Evolutionary conservation across 2,329 filamentous ascomycete genomes (phyloP), one percentile per base, ranked within the genome.

Genomic region (Fusarium verticillioides): DNA sequence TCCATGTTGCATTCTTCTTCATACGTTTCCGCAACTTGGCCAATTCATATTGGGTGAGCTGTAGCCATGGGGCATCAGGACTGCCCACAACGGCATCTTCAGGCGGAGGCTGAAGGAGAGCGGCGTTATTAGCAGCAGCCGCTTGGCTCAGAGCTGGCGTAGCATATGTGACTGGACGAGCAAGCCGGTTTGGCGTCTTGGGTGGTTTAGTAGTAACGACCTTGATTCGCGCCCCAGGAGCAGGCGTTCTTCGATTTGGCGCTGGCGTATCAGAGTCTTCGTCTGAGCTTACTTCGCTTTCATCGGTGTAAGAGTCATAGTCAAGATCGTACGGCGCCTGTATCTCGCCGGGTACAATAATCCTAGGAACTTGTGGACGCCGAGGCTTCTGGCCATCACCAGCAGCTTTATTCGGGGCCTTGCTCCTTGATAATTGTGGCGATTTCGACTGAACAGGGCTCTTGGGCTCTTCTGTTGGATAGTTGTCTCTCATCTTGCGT

Each of bases 1-100:
- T 91, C 94, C 94, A 96, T 9, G 93, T 91, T 0, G 93, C 92
- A 78, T 96, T 96, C 86, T 96, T 96, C 87, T 96, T 96, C 94
- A 96, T 96, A 23, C 92, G 88, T 83, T 96, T 96, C 68, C 94
- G 87, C 12, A 96, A 85, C 71, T 90, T 88, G 2, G 90, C 90
- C 52, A 93, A 84, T 78, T 93, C 91, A 70, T 89, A 92, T 21
- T 86, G 84, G 11, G 90, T 92, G 42, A 93, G 84, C 75, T 90
- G 89, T 30, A 92, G 83, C 91, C 91, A 93, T 0, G 91, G 91
- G 16, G 89, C 87, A 75, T 92, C 87, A 6, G 84, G 77, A 62
- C 89, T 90, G 34, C 90, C 90, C 19, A 87, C 82, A 4, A 88
- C 84, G 4, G 88, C 89, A 69, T 91, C 87, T 34, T 88, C 86